Percentiles rank a stretch among this genome's conserved stretches.
Conservation (phyloP, 371 early-diverging fungal genomes). For the Fennellomyces sp. region DNA sequence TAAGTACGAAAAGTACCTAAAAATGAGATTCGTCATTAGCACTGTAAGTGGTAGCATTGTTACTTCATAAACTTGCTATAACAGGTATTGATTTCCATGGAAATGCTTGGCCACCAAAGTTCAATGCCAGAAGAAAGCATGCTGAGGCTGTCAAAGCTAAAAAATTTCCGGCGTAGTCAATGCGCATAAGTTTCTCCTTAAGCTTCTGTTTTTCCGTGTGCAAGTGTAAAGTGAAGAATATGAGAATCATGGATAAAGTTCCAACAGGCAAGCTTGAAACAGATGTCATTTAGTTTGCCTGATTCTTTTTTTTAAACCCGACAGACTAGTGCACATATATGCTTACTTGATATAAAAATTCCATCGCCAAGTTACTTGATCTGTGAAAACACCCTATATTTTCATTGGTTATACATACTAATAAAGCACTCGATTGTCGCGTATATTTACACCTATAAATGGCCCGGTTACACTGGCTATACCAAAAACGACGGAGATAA, state of each 20-base stretch:
- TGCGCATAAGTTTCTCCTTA: constrained; percentile 37
- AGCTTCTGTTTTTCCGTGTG: constrained; percentile 29
- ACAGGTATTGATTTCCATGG: constrained; percentile 67
- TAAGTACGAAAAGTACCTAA: constrained; percentile 48
- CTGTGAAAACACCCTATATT: constrained; percentile 37
- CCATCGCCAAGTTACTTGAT: constrained; percentile 49
- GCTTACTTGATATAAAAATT: constrained; percentile 54
- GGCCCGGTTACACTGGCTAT: neutral
- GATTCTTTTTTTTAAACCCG: too few species aligned
- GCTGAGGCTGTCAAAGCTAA: constrained; percentile 37
- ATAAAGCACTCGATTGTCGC: neutral
- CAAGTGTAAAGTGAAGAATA: constrained; percentile 26
- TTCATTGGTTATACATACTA: neutral
- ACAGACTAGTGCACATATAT: too few species aligned
- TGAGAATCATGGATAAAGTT: constrained; percentile 31
- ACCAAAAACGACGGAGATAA: neutral
- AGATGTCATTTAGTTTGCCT: too few species aligned
- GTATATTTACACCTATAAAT: neutral
- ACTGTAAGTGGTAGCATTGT: too few species aligned
- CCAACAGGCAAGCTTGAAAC: constrained; percentile 45
- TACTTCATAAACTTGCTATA: constrained; percentile 38
- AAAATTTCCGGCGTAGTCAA: constrained; percentile 41
- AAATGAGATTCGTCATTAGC: neutral
- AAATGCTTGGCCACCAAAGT: constrained; percentile 49
- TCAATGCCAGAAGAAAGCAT: constrained; percentile 43